Evolutionary conservation across 2,329 filamentous ascomycete species (phyloP).

Genomic region (Coniella lustricola): DNA sequence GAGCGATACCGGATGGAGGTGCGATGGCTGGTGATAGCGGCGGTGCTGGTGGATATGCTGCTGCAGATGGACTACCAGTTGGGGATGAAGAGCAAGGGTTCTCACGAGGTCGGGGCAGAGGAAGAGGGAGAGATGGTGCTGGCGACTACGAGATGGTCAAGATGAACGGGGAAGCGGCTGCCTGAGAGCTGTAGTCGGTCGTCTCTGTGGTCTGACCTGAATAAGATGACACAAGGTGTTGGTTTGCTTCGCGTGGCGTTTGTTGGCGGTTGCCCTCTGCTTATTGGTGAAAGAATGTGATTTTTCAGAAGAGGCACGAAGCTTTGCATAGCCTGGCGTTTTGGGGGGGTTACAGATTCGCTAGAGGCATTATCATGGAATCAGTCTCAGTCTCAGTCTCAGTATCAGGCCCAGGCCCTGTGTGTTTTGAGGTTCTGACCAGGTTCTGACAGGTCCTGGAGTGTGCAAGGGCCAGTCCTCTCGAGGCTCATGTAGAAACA

Average conservation of each 20-base stretch:
- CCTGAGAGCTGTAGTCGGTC: neutral
- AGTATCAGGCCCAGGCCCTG: too few relatives aligned
- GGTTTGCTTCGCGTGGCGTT: neutral
- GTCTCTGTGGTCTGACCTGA: neutral
- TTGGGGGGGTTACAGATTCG: neutral
- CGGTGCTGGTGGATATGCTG: constrained; percentile 14
- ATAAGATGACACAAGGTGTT: neutral
- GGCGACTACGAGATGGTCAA: constrained; percentile 62
- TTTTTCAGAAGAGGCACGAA: neutral
- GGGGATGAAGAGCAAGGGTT: constrained; percentile 44
- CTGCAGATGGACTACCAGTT: constrained; percentile 18
- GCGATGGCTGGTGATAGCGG: constrained; percentile 12
- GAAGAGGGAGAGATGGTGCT: constrained; percentile 45
- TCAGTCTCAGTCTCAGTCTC: too few relatives aligned
- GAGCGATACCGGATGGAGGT: constrained; percentile 11
- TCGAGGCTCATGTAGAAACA: too few relatives aligned
- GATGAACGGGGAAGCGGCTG: constrained; percentile 31
- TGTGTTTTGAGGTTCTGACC: too few relatives aligned
- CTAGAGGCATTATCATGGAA: too few relatives aligned
- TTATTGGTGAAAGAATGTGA: neutral
- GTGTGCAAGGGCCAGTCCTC: too few relatives aligned
- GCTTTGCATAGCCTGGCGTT: constrained; percentile 1
- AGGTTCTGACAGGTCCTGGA: too few relatives aligned
- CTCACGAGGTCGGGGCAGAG: constrained; percentile 42
- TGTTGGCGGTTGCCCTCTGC: neutral